Evolutionary conservation across 2,329 filamentous ascomycete genomes (phyloP), one percentile per base, ranked within the genome.

Genomic region (Fonsecaea nubica): DNA sequence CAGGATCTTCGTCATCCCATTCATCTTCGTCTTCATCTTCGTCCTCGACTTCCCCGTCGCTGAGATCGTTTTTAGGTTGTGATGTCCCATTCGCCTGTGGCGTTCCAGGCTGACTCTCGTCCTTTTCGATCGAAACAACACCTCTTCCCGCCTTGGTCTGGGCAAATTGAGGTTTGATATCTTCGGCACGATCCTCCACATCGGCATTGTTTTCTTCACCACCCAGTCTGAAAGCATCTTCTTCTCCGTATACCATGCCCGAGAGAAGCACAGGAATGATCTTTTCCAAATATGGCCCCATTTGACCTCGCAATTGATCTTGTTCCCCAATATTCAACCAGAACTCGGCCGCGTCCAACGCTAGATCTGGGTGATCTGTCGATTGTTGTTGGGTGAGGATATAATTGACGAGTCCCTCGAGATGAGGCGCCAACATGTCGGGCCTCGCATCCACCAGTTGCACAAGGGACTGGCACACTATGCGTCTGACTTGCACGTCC

Each of bases 241-340:
- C 95, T 70, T 95, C 92, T 74, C 91, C 92, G 77, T 98, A 99
- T 1, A 98, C 89, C 94, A 99, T 99, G 76, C 92, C 96, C 71
- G 95, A 89, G 7, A 99, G 85, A 59, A 99, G 82, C 1, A 97
- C 91, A 0, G 95, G 95, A 35, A 99, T 90, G 70, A 98, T 94
- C 77, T 91, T 92, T 71, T 86, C 80, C 63, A 98, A 86, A 75
- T 92, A 92, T 0, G 93, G 93, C 8, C 86, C 88, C 54, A 99
- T 83, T 0, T 88, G 86, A 71, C 88, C 85, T 81, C 92, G 92
- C 61, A 98, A 81, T 66, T 90, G 87, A 50, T 91, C 87, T 76
- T 97, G 92, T 77, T 97, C 95, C 67, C 93, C 93, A 21, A 96
- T 89, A 45, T 92, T 92, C 53, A 99, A 87, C 93, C 96, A 99